These are phyloP conservation scores for Polyplosphaeria fusca DNA, from an alignment of 495 filamentous ascomycete species.

Conservation along the genomic window DNA sequence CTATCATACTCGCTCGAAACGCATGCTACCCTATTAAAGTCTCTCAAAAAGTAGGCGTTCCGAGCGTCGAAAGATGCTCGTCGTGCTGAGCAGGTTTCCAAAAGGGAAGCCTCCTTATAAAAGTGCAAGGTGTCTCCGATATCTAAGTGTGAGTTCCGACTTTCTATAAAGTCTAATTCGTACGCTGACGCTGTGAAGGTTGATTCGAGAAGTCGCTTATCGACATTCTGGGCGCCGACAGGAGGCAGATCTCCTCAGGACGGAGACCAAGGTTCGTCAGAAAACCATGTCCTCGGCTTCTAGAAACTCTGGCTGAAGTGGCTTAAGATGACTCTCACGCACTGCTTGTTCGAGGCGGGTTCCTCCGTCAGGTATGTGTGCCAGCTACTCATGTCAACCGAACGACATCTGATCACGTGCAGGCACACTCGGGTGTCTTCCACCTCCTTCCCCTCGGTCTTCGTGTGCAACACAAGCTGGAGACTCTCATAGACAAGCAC, in stretches of 20 bases:
- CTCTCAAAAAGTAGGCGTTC: too few relatives aligned
- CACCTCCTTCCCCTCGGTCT: constrained; percentile 89
- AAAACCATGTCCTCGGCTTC: neutral
- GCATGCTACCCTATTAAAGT: too few relatives aligned
- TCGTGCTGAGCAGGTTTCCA: too few relatives aligned
- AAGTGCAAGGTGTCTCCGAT: too few relatives aligned
- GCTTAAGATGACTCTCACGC: constrained; percentile 61
- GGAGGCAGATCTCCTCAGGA: constrained; percentile 63
- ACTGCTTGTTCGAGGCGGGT: constrained; percentile 73
- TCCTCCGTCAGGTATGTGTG: constrained; percentile 55
- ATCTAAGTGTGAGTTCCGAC: too few relatives aligned
- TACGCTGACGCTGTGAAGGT: constrained; percentile 37
- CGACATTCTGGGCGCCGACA: constrained; percentile 73
- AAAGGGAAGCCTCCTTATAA: too few relatives aligned
- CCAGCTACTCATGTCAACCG: neutral
- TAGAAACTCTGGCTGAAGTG: neutral
- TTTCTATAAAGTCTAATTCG: neutral
- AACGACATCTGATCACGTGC: constrained; percentile 47
- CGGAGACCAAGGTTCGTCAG: constrained; percentile 41
- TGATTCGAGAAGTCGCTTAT: constrained; percentile 62
- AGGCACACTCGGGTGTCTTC: constrained; percentile 87
- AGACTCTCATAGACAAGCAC: constrained; percentile 79
- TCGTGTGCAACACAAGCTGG: constrained; percentile 84
- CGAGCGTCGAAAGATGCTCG: too few relatives aligned
- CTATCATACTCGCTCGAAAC: too few relatives aligned